Evolutionary conservation across 345 rosid genomes (phyloP).

Genomic region (Hibiscus mutabilis): DNA sequence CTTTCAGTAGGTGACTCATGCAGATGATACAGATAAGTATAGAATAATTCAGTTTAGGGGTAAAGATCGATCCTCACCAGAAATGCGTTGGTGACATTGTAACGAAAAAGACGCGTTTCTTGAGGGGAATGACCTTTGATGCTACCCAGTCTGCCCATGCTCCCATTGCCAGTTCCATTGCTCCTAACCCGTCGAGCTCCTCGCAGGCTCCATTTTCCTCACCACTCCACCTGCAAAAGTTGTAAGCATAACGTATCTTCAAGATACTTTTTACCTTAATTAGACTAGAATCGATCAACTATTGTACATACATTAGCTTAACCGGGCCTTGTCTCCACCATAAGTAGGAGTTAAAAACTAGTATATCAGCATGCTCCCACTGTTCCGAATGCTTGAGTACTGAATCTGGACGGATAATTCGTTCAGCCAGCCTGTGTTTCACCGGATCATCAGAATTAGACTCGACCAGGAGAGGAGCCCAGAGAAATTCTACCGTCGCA

Average conservation of each 20-base stretch:
- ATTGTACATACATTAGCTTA: constrained; percentile 56
- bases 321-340: constrained; percentile 99
- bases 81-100: constrained; percentile 97
- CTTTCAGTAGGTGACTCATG: background rate
- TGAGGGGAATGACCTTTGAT: constrained; percentile 39
- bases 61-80: constrained; percentile 38
- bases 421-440: constrained; percentile 65
- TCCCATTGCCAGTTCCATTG: constrained; percentile 89
- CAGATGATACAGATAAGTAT: background rate
- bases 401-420: constrained; percentile 85
- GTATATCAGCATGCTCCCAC: constrained; percentile 90
- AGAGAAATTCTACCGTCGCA: constrained; percentile 87
- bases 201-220: constrained; percentile 64
- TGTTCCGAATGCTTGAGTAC: constrained; percentile 79
- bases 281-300: background rate
- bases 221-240: constrained; percentile 69
- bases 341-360: constrained; percentile 84
- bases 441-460: constrained; percentile 98
- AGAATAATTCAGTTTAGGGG: background rate
- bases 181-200: constrained; percentile 61
- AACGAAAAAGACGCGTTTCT: constrained; percentile 62
- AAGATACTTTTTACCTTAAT: background rate
- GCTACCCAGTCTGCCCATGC: constrained; percentile 91
- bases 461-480: constrained; percentile 95
- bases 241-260: background rate